A percentile compares a stretch with the other conserved stretches of the same genome.
phyloP scores from a whole-genome alignment of 2,329 filamentous ascomycete genomes.

The Exophiala aquamarina region DNA sequence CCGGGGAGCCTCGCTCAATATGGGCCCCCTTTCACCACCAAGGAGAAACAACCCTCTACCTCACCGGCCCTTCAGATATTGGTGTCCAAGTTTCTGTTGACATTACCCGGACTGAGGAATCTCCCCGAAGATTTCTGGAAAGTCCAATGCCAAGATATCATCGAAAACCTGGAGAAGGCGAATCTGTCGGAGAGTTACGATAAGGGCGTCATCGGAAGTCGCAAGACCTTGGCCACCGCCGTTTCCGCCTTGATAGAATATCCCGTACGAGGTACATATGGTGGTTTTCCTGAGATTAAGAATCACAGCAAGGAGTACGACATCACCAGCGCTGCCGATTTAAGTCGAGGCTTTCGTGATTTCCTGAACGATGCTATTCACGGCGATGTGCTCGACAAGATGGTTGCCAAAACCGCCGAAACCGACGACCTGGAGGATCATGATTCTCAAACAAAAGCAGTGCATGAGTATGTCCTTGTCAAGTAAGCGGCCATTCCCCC shows the following conservation, averaged over 20 bases:
- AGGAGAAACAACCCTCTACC: slow-evolving; percentile 43
- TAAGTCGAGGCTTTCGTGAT: slow-evolving; percentile 66
- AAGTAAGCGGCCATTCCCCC: slow-evolving; percentile 54
- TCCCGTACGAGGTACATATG: slow-evolving; percentile 64
- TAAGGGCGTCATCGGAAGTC: slow-evolving; percentile 70
- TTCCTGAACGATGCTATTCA: slow-evolving; percentile 67
- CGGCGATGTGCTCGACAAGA: slow-evolving; percentile 63
- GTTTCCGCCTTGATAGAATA: slow-evolving; percentile 69
- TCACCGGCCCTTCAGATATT: slow-evolving; percentile 69
- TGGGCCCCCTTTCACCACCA: slow-evolving; percentile 64
- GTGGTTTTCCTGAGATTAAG: slow-evolving; percentile 52
- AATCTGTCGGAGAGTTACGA: slow-evolving; percentile 80
- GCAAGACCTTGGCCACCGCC: slow-evolving; percentile 73
- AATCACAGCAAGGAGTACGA: slow-evolving; percentile 53
- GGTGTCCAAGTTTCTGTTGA: slow-evolving; percentile 63
- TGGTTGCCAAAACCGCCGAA: slow-evolving; percentile 62
- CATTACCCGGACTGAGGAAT: slow-evolving; percentile 65
- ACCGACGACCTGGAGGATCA: slow-evolving; percentile 65
- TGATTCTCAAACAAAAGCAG: slow-evolving; percentile 61
- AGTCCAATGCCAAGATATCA: slow-evolving; percentile 58
- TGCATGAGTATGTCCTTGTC: slow-evolving; percentile 68
- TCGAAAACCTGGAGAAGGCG: slow-evolving; percentile 63
- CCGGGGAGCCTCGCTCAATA: slow-evolving; percentile 65
- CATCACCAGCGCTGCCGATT: slow-evolving; percentile 56
- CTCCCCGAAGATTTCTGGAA: slow-evolving; percentile 67